Conservation (phyloP, 169 alveolate genomes). For the Sarcocystis neurona region DNA sequence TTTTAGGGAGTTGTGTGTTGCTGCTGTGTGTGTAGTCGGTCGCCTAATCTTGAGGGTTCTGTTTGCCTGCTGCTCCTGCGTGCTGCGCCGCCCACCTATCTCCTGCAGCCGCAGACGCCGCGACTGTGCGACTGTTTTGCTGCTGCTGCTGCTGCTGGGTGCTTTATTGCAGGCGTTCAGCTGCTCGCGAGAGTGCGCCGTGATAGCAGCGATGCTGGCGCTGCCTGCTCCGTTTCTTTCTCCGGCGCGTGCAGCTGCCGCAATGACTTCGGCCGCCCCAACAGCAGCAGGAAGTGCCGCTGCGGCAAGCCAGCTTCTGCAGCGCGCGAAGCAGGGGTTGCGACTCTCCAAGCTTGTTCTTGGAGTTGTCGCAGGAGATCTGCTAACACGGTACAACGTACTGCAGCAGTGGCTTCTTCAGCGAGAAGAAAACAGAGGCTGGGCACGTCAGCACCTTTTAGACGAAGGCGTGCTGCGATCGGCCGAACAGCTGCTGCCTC, state of each 20-base stretch:
- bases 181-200: slow-evolving; percentile 7
- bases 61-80: no score
- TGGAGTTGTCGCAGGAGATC: neutral
- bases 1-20: no score
- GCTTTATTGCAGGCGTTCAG: neutral
- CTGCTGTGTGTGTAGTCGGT: no score
- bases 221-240: neutral
- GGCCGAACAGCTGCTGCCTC: neutral
- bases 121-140: no score
- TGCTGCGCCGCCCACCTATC: no score
- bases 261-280: neutral
- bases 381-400: slow-evolving; percentile 1
- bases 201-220: neutral
- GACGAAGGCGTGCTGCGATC: neutral
- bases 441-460: neutral
- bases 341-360: neutral
- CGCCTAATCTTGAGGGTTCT: no score
- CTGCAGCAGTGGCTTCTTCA: neutral
- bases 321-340: slow-evolving; percentile 9
- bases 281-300: no score
- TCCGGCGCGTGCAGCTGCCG: neutral
- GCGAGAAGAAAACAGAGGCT: neutral
- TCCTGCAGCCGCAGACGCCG: no score
- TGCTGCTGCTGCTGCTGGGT: no score
- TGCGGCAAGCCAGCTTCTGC: neutral